phyloP scores from a whole-genome alignment of 2,329 filamentous ascomycete species.

The Arthrocladium fulminans region DNA sequence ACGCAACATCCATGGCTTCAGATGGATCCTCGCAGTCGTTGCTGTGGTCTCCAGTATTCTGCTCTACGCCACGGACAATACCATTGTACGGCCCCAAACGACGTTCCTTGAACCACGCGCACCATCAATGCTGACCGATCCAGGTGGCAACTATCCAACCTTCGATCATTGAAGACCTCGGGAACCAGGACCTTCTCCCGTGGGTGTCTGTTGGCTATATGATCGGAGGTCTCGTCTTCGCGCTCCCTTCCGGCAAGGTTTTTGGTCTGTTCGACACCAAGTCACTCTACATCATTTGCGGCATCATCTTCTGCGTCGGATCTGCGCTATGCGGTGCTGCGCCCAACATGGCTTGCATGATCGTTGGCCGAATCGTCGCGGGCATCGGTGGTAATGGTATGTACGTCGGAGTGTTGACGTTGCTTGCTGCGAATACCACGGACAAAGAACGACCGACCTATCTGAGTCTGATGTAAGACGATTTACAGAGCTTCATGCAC shows the following conservation, averaged over 20 bases:
- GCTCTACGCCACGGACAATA: constrained; percentile 35
- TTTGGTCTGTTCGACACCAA: constrained; percentile 41
- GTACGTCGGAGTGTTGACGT: constrained; percentile 25
- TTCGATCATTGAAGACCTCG: constrained; percentile 32
- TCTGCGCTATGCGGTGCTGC: constrained; percentile 37
- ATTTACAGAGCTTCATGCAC: too few species aligned
- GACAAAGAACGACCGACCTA: constrained; percentile 26
- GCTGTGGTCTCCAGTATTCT: neutral
- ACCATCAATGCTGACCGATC: too few species aligned
- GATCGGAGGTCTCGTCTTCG: constrained; percentile 34
- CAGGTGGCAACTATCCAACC: constrained; percentile 42
- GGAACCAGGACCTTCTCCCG: constrained; percentile 31
- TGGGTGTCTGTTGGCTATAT: constrained; percentile 38
- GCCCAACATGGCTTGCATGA: constrained; percentile 39
- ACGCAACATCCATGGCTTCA: constrained; percentile 15
- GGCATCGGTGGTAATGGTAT: constrained; percentile 28
- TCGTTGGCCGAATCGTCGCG: constrained; percentile 33
- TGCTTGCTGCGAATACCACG: constrained; percentile 22
- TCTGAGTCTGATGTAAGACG: constrained; percentile 26
- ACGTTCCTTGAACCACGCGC: too few species aligned
- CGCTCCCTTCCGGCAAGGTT: constrained; percentile 31
- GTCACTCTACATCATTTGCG: constrained; percentile 29
- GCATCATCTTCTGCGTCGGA: constrained; percentile 27
- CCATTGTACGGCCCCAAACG: too few species aligned
- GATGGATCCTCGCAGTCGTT: constrained; percentile 27